Base-by-base conservation (phyloP, 768 basidiomycete genomes). In the Stropharia rugosoannulata region DNA sequence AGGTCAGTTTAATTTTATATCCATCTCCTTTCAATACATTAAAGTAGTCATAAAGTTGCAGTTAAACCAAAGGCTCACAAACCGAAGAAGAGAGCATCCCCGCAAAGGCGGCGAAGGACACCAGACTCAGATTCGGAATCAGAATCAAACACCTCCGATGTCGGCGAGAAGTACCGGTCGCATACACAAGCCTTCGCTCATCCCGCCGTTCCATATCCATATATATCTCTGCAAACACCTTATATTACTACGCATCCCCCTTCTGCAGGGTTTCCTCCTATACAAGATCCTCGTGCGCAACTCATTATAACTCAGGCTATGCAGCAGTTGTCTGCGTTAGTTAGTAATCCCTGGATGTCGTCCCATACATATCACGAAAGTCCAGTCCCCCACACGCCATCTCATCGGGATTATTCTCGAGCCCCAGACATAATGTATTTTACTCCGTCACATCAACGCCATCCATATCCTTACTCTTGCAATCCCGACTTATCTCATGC, bases 401-500 rank as follows among this genome's bases (percentile, higher is more conserved):
- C 66, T 13, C 72, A 55, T 63, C 69, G 39, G 48, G 66, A 18
- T 55, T 67, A 64, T 27, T 53, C 45, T 38, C 61, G 55, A 32
- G 59, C 57, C 6, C 53, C 56, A 18, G 46, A 51, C 39, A 36
- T n/a, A 11, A 35, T 66, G 22, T 74, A 72, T 51, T 65, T 68
- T 2, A 77, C 76, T 3, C 76, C 80, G 1, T 72, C 67, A 32
- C 72, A 69, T 49, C 73, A 70, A 59, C 66, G 65, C 15, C 72
- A 75, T 52, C 66, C 70, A 1, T 73, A 77, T 58, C 70, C 76
- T 4, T 73, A 71, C 63, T 51, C 65, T 16, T 78, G 72, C 50
- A 73, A 82, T 52, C 79, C 82, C 2, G 70, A 70, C 39, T 70
- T 75, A 49, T 80, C 83, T 15, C 64, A 60, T 49, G 79, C 75